Evolutionary conservation across 2,329 filamentous ascomycete species (phyloP), one percentile per base, ranked within the genome.

Genomic region (Chaetomium sp.): DNA sequence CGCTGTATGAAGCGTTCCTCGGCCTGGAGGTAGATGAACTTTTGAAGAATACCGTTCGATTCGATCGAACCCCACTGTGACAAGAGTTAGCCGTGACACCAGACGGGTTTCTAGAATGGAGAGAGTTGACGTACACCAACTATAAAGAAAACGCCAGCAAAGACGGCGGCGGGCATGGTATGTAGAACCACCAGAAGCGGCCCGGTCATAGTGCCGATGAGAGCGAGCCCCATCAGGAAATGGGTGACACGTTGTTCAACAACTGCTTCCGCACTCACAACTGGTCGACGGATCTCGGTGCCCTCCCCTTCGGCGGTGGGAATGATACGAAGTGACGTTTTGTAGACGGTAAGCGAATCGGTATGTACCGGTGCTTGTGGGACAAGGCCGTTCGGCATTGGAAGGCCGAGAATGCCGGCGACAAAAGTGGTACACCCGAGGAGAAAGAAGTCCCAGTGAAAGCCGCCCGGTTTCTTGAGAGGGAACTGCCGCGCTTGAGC

Each of bases 61-160:
- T 82, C 78, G 50, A 86, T 81, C 1, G 77, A 79, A 2, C 78
- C 78, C 77, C 78, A 79, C 51, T 55, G n/a, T 23, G 35, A 29
- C 13, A 38, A 23, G 29, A 33, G 13, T 35, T 8, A 33, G 51
- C 13, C 3, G 19, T 12, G 13, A 16, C 35, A 5, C n/a, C n/a
- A n/a, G n/a, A n/a, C n/a, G n/a, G n/a, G n/a, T n/a, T n/a, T n/a
- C n/a, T n/a, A 5, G 2, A 38, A 19, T 4, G 2, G 5, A 5
- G 4, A 1, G 13, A 16, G 13, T 38, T 38, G 13, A 55, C 51
- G 12, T 55, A 55, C 51, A 75, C 84, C 84, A 68, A 86, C 83
- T 29, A 85, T 80, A 74, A 86, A 86, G 77, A 86, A 86, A 1
- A 86, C 78, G 7, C 84, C 84, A 3, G 79, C 81, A 65, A 87